Percentiles rank a stretch among this genome's conserved stretches.
Conservation (phyloP, 352 stramenopile genomes). For the Hyphochytrium catenoides region DNA sequence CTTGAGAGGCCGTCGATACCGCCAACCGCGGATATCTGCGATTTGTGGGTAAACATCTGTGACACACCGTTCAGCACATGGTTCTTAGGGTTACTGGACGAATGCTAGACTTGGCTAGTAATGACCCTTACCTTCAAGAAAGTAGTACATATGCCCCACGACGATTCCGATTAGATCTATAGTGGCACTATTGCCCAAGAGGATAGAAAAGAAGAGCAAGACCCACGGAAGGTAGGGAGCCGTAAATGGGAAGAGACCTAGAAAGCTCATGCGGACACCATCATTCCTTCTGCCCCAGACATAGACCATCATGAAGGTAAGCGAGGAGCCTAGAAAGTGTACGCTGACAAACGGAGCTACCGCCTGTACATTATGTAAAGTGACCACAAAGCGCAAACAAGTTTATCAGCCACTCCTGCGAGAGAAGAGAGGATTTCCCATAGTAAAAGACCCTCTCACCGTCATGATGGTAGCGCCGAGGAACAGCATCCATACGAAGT, state of each 20-base stretch:
- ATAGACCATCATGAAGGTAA: conserved; percentile 99
- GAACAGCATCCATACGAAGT: conserved; percentile 95
- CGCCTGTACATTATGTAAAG: no score
- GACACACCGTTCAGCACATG: no score
- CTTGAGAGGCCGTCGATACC: conserved; percentile 59
- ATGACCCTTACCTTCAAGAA: conserved; percentile 77
- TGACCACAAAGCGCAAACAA: no score
- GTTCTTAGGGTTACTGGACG: no score
- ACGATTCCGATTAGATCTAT: conserved; percentile 96
- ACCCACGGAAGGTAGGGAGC: conserved; percentile 96
- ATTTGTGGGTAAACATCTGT: conserved; percentile 93
- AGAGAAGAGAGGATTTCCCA: no score
- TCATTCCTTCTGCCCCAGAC: conserved; percentile 86
- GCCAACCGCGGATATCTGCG: conserved; percentile 83
- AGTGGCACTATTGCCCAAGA: conserved; percentile 81
- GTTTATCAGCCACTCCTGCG: no score
- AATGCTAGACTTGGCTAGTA: no score
- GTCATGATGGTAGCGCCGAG: conserved; percentile 86
- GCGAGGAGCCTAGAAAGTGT: conserved; percentile 88
- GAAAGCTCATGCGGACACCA: conserved; percentile 89
- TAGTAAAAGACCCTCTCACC: conserved; percentile 28
- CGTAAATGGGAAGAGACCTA: conserved; percentile 93
- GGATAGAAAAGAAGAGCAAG: conserved; percentile 82
- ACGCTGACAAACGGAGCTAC: conserved; percentile 87
- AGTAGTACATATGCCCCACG: conserved; percentile 98